Evolutionary conservation across 768 basidiomycete species (phyloP), one percentile per base, ranked within the genome.

Genomic region (Rhizopogon salebrosus): DNA sequence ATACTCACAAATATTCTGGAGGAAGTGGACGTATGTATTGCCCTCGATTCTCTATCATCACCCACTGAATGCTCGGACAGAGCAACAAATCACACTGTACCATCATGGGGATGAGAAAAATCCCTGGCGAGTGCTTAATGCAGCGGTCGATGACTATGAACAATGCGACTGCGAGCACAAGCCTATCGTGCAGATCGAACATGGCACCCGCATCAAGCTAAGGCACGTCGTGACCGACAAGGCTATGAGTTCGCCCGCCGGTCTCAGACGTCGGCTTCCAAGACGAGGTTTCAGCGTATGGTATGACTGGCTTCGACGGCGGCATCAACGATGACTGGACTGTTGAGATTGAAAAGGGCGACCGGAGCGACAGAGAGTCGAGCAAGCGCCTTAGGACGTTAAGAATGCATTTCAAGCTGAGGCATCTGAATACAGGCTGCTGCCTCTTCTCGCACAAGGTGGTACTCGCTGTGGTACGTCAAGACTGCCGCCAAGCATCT

Each of bases 1-100:
- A 99, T 70, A 54, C 80, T 1, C 92, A 95, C 64, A 83, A 80
- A 48, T 99, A 95, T 63, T 97, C 95, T 0, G 79, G n/a, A n/a
- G n/a, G n/a, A n/a, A n/a, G n/a, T n/a, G n/a, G 89, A 69, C 97
- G 95, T 97, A 69, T 63, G 82, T 75, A 36, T 64, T 29, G 29
- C 31, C 18, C 39, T 3, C 13, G 14, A 34, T 22, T 36, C 2
- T 51, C 13, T 20, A 31, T 6, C 5, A 0, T 46, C 40, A 16
- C 4, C 1, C 29, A 29, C 31, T 39, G 54, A 29, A 57, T 49
- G 10, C 16, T 52, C 45, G 23, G 54, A 16, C 64, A 98, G 95
- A 99, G 64, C 97, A 99, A 81, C 97, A 99, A 73, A 78, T 99
- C 56, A 99, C 97, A 0, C 84, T 99, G n/a, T 99, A 99, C 66